These are phyloP conservation scores for Mycena capillaripes DNA, from an alignment of 768 basidiomycete genomes.

Conservation along the genomic window DNA sequence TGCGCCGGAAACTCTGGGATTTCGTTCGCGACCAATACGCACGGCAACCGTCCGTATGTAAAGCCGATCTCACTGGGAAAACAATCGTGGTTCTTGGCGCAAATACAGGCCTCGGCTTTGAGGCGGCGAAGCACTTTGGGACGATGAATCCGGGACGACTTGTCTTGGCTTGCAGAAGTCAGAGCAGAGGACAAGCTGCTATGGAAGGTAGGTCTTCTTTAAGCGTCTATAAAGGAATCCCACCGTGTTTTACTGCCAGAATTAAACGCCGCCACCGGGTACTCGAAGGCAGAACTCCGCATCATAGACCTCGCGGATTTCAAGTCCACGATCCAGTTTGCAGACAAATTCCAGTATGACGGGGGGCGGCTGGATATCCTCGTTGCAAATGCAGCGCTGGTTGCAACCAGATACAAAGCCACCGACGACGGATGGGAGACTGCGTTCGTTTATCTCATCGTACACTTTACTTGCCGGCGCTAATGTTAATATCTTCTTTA, in stretches of 20 bases:
- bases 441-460: slow-evolving; percentile 10
- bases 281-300: slow-evolving; percentile 43
- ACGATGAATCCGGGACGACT: background rate
- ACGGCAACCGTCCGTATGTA: background rate
- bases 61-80: background rate
- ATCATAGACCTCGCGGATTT: slow-evolving; percentile 46
- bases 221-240: no score
- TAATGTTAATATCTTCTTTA: background rate
- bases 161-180: background rate
- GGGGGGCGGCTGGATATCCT: slow-evolving; percentile 17
- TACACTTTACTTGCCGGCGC: no score
- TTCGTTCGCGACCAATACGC: background rate
- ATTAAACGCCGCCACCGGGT: slow-evolving; percentile 39
- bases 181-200: background rate
- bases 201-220: background rate
- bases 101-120: slow-evolving; percentile 67
- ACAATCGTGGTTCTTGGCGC: slow-evolving; percentile 47
- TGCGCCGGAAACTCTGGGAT: background rate
- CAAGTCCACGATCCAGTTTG: slow-evolving; percentile 43
- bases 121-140: slow-evolving; percentile 47
- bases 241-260: slow-evolving; percentile 39
- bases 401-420: background rate
- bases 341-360: slow-evolving; percentile 35
- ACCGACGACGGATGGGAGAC: background rate
- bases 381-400: slow-evolving; percentile 6